phyloP scores from a whole-genome alignment of 2,329 filamentous ascomycete genomes.

The Ilyonectria mors-panacis region DNA sequence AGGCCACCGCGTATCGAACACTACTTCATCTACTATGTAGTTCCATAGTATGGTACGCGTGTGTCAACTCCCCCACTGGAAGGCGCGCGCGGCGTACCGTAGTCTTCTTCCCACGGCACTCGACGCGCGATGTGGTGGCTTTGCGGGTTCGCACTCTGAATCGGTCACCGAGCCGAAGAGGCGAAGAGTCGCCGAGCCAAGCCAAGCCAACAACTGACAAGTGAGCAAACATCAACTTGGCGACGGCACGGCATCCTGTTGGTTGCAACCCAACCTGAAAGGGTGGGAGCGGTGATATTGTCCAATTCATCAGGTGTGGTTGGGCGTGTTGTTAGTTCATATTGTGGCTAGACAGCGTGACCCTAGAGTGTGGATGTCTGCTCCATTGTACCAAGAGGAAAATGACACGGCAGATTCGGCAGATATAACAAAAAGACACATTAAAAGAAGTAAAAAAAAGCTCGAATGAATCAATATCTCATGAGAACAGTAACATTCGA shows the following conservation, averaged over 20 bases:
- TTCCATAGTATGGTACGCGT: neutral
- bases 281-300: neutral
- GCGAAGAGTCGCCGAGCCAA: neutral
- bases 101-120: neutral
- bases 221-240: neutral
- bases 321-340: conserved; percentile 5
- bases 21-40: neutral
- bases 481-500: too few relatives aligned
- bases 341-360: conserved; percentile 6
- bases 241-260: conserved; percentile 5
- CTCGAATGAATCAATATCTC: too few relatives aligned
- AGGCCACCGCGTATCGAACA: neutral
- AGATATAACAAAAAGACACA: neutral
- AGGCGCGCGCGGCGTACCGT: conserved; percentile 4
- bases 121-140: conserved; percentile 24
- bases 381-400: neutral
- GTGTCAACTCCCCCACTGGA: neutral
- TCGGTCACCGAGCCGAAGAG: neutral
- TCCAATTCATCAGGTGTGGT: neutral
- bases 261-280: neutral
- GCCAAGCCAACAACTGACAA: neutral
- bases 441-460: too few relatives aligned
- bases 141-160: conserved; percentile 18
- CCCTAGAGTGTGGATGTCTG: conserved; percentile 10
- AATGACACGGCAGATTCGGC: neutral